phyloP scores from a whole-genome alignment of 2,329 filamentous ascomycete species.

The Hypoxylon sp. region DNA sequence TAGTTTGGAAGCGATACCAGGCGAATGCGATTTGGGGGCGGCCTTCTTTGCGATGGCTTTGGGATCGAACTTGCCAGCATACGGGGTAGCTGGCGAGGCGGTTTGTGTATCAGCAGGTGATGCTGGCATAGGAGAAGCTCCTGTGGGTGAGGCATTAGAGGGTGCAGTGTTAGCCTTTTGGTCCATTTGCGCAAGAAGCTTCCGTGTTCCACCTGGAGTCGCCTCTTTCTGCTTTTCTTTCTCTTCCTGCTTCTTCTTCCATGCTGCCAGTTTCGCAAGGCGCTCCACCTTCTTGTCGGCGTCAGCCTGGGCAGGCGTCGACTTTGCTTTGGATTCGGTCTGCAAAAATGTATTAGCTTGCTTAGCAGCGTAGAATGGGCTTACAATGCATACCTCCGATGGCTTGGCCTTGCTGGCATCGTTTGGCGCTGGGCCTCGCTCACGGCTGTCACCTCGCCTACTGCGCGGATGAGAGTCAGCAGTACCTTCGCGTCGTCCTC shows the following conservation, averaged over 20 bases:
- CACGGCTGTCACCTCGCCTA: slow-evolving; percentile 70
- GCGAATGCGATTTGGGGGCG: slow-evolving; percentile 63
- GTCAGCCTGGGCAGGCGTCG: slow-evolving; percentile 66
- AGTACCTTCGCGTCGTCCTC: slow-evolving; percentile 73
- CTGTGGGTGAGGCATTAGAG: slow-evolving; percentile 59
- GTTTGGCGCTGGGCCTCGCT: slow-evolving; percentile 59
- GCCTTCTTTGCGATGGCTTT: slow-evolving; percentile 87
- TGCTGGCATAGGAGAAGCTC: slow-evolving; percentile 56
- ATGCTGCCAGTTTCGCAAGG: slow-evolving; percentile 83
- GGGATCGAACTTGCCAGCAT: slow-evolving; percentile 84
- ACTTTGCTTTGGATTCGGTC: slow-evolving; percentile 60
- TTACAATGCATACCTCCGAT: slow-evolving; percentile 62
- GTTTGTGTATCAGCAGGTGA: slow-evolving; percentile 57
- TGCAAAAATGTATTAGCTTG: slow-evolving; percentile 49
- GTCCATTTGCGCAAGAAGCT: slow-evolving; percentile 77
- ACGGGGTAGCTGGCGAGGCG: slow-evolving; percentile 64
- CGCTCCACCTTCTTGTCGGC: slow-evolving; percentile 82
- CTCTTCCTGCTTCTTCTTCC: slow-evolving; percentile 89
- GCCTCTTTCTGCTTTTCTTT: slow-evolving; percentile 77
- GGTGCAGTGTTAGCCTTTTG: slow-evolving; percentile 66
- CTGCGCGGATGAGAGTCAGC: slow-evolving; percentile 73
- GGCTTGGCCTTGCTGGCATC: slow-evolving; percentile 59
- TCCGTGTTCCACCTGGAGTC: slow-evolving; percentile 70
- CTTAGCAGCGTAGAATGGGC: background rate
- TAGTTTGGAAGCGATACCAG: slow-evolving; percentile 62